Percentiles rank a stretch among this genome's conserved stretches.
Evolutionary conservation across 805 yeast genomes (phyloP).

Genomic region (Monosporozyma yasuniensis): DNA sequence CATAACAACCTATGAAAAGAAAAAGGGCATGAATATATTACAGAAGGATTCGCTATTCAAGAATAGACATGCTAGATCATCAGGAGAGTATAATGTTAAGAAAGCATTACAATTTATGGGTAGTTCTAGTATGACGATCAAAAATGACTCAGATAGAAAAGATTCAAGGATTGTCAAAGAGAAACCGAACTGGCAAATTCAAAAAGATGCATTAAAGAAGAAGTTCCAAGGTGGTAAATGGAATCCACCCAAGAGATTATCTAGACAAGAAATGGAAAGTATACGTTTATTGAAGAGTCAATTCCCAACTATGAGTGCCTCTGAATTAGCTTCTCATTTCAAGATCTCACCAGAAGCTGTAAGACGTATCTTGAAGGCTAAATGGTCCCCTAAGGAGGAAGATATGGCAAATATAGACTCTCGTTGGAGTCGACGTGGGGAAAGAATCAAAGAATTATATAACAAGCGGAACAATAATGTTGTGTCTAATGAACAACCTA

Average conservation of each 20-base stretch:
- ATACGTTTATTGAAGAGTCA: constrained; percentile 47
- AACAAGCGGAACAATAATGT: background rate
- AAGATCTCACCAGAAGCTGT: constrained; percentile 74
- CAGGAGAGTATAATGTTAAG: background rate
- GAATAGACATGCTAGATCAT: background rate
- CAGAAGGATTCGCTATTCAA: background rate
- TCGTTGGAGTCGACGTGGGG: constrained; percentile 49
- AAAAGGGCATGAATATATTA: background rate
- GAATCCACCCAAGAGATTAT: constrained; percentile 59
- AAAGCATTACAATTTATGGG: background rate
- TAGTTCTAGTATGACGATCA: background rate
- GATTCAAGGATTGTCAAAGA: background rate
- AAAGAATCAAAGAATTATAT: constrained; percentile 27
- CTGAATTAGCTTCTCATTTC: constrained; percentile 54
- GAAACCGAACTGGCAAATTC: constrained; percentile 58
- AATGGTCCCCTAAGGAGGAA: constrained; percentile 65
- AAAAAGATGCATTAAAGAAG: constrained; percentile 52
- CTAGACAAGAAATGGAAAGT: constrained; percentile 60
- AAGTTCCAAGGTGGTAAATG: constrained; percentile 52
- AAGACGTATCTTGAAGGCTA: constrained; percentile 66
- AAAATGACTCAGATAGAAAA: background rate
- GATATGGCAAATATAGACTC: constrained; percentile 33
- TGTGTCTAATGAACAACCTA: background rate
- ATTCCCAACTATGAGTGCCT: constrained; percentile 51
- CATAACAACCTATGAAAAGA: background rate